These are phyloP conservation scores for Poronia punctata DNA, from an alignment of 495 filamentous ascomycete genomes.

Conservation along the genomic window DNA sequence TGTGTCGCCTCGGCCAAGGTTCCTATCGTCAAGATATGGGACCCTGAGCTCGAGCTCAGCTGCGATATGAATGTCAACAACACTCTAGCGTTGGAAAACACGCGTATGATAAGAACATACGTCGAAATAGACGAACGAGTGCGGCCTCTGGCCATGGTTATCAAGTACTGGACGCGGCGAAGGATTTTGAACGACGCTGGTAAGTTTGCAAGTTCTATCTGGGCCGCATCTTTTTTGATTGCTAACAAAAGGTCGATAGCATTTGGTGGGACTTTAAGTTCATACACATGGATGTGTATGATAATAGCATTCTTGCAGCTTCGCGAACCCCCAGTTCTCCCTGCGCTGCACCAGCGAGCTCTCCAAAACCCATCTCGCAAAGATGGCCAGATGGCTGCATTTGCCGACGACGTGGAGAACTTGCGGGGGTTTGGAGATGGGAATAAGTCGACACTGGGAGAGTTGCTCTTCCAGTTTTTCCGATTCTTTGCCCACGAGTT, in stretches of 20 bases:
- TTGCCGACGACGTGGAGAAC: constrained; percentile 75
- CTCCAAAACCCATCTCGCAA: constrained; percentile 52
- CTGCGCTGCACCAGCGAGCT: constrained; percentile 73
- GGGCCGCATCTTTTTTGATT: constrained; percentile 9
- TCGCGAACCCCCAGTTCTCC: constrained; percentile 78
- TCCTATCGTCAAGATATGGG: constrained; percentile 98
- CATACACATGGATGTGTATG: constrained; percentile 99
- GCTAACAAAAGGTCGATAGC: constrained; percentile 40
- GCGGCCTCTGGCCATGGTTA: constrained; percentile 84
- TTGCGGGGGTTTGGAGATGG: constrained; percentile 64
- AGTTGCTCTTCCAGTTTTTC: constrained; percentile 89
- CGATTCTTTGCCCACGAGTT: constrained; percentile 89
- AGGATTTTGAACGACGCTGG: constrained; percentile 93
- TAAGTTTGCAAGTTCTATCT: constrained; percentile 43
- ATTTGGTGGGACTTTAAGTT: constrained; percentile 89
- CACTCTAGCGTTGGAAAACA: constrained; percentile 88
- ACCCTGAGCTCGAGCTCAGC: constrained; percentile 82
- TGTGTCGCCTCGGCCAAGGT: constrained; percentile 93
- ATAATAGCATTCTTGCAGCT: constrained; percentile 95
- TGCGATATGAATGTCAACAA: constrained; percentile 99
- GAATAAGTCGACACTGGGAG: constrained; percentile 77
- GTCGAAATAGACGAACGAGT: constrained; percentile 89
- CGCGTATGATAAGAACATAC: constrained; percentile 96
- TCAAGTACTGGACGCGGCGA: constrained; percentile 94
- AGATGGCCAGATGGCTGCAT: constrained; percentile 61